Base-by-base conservation (phyloP, 352 stramenopile genomes). In the Pythium phragmiticola region DNA sequence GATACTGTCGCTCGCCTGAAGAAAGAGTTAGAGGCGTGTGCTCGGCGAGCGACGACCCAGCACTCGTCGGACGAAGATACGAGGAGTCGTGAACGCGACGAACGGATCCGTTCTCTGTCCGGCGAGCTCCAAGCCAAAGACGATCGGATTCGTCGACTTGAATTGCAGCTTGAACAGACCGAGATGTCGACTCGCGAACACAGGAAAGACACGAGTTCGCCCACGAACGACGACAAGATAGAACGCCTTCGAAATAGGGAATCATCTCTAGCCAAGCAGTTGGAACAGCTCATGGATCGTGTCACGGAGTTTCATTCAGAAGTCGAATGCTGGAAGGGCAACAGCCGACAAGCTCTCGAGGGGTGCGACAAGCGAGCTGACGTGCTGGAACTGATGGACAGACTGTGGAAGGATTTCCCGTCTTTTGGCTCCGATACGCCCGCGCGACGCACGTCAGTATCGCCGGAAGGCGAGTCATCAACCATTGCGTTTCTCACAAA, bases 401-500 rank as follows among this genome's bases (percentile, higher is more conserved):
- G 59, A 1, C 28, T 86, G 51, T 90, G 79, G 82, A 49, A 72
- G 21, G 72, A 86, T 52, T 90, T 90, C 51, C 82, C 82, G 12
- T 59, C 67, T 7, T 81, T 89, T 19, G 39, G 19, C 16, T 43
- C 42, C 37, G 42, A 54, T 16, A 4, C 45, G 14, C 14, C 46
- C 11, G 3, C 34, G 34, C 34, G 14, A 33, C 43, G 19, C 3
- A 46, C 51, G 4, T 11, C 12, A 26, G n/a, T 23, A 28, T 46
- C 39, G 39, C 42, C n/a, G n/a, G 57, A 61, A 53, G 19, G 21
- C 6, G 58, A 66, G 6, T 59, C 49, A 0, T 66, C 57, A 0
- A 71, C 65, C 6, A 64, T 90, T 19, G 14, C 66, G 9, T 87
- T 89, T 17, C 60, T 92, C 12, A 88, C 84, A 49, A 88, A 85